These are phyloP conservation scores for Camellia japonica DNA, from an alignment of 148 eudicot species.

Conservation along the genomic window DNA sequence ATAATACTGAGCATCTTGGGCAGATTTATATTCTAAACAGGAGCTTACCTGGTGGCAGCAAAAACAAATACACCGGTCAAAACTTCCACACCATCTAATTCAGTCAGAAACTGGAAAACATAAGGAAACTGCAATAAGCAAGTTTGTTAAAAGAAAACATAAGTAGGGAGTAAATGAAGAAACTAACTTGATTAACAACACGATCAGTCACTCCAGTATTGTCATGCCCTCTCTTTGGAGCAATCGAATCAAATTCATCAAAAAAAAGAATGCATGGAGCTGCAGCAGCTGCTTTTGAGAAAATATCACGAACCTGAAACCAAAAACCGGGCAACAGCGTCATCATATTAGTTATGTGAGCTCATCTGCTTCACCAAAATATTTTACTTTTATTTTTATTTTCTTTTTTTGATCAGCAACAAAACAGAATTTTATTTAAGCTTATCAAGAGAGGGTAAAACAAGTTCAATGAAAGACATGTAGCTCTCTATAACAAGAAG, in stretches of 20 bases:
- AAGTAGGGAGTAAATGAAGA: neutral
- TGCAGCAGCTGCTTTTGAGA: slow-evolving; percentile 94
- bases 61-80: slow-evolving; percentile 94
- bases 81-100: slow-evolving; percentile 97
- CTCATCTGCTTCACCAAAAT: neutral
- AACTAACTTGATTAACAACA: slow-evolving; percentile 93
- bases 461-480: no score
- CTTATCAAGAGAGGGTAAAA: no score
- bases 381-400: no score
- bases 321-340: slow-evolving; percentile 6
- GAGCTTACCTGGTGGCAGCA: slow-evolving; percentile 87
- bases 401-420: no score
- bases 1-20: neutral
- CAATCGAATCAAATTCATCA: slow-evolving; percentile 99
- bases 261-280: slow-evolving; percentile 97
- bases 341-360: neutral
- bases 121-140: slow-evolving; percentile 4
- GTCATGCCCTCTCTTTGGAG: slow-evolving; percentile 99
- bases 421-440: no score
- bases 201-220: slow-evolving; percentile 99
- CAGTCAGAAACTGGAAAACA: slow-evolving; percentile 77
- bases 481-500: no score
- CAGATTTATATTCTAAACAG: neutral
- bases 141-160: neutral
- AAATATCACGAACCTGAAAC: slow-evolving; percentile 91